phyloP scores from a whole-genome alignment of 2,329 filamentous ascomycete genomes.

The Tolypocladium tundrense region DNA sequence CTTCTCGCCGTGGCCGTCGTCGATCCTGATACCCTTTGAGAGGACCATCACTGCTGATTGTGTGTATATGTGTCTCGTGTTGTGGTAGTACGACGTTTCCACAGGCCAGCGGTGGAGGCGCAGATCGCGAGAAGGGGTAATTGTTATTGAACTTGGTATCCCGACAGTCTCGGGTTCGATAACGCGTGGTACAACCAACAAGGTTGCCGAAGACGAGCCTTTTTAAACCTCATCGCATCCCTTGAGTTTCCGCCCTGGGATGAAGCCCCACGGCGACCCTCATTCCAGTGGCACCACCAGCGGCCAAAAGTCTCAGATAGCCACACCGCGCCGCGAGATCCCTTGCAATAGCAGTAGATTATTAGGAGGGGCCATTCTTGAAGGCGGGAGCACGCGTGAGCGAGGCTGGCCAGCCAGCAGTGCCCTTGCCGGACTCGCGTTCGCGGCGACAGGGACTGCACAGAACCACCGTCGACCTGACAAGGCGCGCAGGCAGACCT shows the following conservation, averaged over 20 bases:
- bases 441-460: neutral
- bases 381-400: neutral
- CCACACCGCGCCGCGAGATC: neutral
- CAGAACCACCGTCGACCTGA: neutral
- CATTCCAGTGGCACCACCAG: neutral
- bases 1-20: constrained; percentile 26
- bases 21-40: constrained; percentile 9
- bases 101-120: neutral
- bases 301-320: neutral
- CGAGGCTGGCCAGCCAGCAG: neutral
- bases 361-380: neutral
- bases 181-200: neutral
- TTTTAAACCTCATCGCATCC: neutral
- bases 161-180: neutral
- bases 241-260: neutral
- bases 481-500: neutral
- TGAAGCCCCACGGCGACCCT: neutral
- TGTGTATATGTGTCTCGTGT: neutral
- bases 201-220: neutral
- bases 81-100: neutral
- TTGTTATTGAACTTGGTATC: neutral
- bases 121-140: neutral
- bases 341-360: neutral
- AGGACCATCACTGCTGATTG: neutral
- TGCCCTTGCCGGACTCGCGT: neutral